Evolutionary conservation across 768 basidiomycete species (phyloP).

Genomic region (Chalciporus chontae): DNA sequence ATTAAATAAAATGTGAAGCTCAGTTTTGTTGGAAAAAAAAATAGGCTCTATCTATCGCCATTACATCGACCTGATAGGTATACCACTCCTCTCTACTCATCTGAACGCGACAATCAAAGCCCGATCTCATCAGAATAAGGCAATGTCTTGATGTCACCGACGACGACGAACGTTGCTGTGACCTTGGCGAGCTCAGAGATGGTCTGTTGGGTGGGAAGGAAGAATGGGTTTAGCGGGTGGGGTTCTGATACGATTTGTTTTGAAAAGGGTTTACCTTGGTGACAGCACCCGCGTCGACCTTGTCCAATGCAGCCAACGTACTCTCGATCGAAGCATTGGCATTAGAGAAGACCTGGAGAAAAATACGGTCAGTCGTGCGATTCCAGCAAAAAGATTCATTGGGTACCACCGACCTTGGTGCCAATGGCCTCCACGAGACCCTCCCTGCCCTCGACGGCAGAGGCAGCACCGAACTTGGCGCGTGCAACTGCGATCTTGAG

Average conservation of each 20-base stretch:
- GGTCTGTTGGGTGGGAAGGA: conserved; percentile 33
- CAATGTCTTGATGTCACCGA: conserved; percentile 73
- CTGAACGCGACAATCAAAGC: conserved; percentile 41
- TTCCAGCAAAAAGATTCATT: conserved; percentile 2
- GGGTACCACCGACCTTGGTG: conserved; percentile 48
- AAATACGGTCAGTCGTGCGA: background rate
- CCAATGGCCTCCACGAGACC: conserved; percentile 62
- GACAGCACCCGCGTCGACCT: conserved; percentile 61
- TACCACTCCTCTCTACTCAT: conserved; percentile 4
- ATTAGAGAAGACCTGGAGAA: conserved; percentile 60
- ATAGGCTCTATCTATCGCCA: conserved; percentile 15
- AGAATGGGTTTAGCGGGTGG: background rate
- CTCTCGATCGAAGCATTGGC: conserved; percentile 53
- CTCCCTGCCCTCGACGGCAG: conserved; percentile 62
- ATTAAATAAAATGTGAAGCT: background rate
- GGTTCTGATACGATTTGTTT: background rate
- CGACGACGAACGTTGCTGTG: conserved; percentile 84
- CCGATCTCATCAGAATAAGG: conserved; percentile 86
- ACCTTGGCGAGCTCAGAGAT: conserved; percentile 61
- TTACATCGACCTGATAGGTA: conserved; percentile 15
- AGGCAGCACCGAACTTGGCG: conserved; percentile 83
- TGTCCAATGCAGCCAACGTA: conserved; percentile 67
- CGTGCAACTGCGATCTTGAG: conserved; percentile 80
- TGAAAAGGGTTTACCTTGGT: conserved; percentile 50
- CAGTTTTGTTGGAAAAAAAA: conserved; percentile 1